Base-by-base conservation (phyloP, 768 basidiomycete genomes). In the Mycena floridula region DNA sequence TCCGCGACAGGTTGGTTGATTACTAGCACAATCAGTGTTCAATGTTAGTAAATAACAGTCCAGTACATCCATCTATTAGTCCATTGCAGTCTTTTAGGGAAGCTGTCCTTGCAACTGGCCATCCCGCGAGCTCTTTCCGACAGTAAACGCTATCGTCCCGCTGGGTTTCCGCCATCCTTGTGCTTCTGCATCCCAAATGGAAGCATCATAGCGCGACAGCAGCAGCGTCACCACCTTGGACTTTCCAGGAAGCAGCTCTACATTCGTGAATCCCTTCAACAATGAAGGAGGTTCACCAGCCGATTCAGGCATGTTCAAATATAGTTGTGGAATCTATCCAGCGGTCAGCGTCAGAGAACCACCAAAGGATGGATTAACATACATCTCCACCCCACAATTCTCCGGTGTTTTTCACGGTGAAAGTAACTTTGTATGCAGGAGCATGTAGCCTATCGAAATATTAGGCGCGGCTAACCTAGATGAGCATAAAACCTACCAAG, bases 81-180 rank as follows among this genome's bases (percentile, higher is more conserved):
- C 9, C 28, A 9, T 35, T 15, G 18, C 13, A 15, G 18, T 35
- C 32, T 3, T 39, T 22, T 24, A 39, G 4, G 38, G 38, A 15
- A 39, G 9, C 13, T 39, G 58, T n/a, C 82, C 81, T 7, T 52
- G 60, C 60, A 88, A 54, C 48, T 74, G 69, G 12, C 60, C 63
- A 59, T 87, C 76, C n/a, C 85, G 67, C 55, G 84, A 86, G 56
- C 85, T 88, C 47, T 76, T 71, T 15, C 86, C 86, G 30, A 89
- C 64, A 5, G 77, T 73, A 40, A 92, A 70, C 18, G 63, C 64
- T 54, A 86, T 80, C 32, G 58, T 68, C 2, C 87, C 89, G 2
- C 62, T 54, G 1, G 89, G 88, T 50, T 74, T 77, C 49, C 68
- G 66, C 89, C 90, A 92, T 3, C 83, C 79, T 60, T 92, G 89